Conservation (phyloP, 2,329 filamentous ascomycete species). For the Chaetothyriales sp. region DNA sequence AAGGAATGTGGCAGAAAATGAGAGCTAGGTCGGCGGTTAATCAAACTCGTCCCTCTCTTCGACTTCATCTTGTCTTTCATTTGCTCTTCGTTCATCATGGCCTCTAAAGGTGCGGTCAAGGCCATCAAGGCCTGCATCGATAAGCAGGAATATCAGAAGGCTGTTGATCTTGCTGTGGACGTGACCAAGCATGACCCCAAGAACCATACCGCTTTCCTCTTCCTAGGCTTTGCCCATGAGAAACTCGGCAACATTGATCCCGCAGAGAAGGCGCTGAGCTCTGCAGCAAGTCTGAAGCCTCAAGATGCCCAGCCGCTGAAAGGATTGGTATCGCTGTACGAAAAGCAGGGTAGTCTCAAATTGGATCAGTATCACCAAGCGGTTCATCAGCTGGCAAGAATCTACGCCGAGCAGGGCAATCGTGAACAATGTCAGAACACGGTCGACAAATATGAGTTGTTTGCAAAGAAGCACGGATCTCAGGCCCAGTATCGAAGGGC, state of each 20-base stretch:
- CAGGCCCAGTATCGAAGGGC: conserved; percentile 62
- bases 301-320: conserved; percentile 80
- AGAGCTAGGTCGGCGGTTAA: not conserved
- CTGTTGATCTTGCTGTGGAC: conserved; percentile 52
- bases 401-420: conserved; percentile 55
- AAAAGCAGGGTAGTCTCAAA: conserved; percentile 57
- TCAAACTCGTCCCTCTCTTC: not conserved
- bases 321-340: conserved; percentile 72
- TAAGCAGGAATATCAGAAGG: conserved; percentile 64
- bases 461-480: conserved; percentile 59
- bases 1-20: not conserved
- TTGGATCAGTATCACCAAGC: conserved; percentile 62
- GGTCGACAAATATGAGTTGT: conserved; percentile 66
- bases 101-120: conserved; percentile 62
- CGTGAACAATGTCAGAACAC: conserved; percentile 45
- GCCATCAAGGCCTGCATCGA: conserved; percentile 66
- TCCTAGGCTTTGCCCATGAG: conserved; percentile 72
- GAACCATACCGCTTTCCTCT: conserved; percentile 78
- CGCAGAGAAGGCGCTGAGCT: conserved; percentile 61
- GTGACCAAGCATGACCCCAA: conserved; percentile 59
- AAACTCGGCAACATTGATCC: conserved; percentile 58
- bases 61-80: not conserved
- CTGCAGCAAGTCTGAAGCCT: conserved; percentile 58
- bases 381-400: conserved; percentile 57
- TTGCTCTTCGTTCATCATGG: not conserved